These are phyloP conservation scores for Taiwanofungus camphoratus DNA, from an alignment of 1,284 basidiomycete species.

Conservation along the genomic window DNA sequence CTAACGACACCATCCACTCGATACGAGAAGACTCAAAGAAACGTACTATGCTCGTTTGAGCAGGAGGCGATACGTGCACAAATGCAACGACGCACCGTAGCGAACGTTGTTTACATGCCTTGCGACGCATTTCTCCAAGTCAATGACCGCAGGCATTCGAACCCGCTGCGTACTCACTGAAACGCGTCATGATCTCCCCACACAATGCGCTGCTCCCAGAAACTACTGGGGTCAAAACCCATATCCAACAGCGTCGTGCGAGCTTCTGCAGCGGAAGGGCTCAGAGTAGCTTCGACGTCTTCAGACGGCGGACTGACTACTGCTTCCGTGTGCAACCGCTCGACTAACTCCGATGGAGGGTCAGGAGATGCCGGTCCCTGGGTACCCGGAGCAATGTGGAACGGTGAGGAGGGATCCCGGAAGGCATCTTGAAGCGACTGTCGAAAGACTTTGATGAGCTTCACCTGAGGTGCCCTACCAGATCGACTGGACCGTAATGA, in stretches of 20 bases:
- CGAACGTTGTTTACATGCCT: conserved; percentile 77
- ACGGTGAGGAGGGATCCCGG: conserved; percentile 60
- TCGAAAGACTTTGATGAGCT: not conserved
- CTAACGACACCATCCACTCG: conserved; percentile 54
- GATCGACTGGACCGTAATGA: not conserved
- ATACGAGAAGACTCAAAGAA: conserved; percentile 72
- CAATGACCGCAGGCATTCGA: not conserved
- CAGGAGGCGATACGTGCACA: not conserved
- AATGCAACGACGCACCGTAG: conserved; percentile 43
- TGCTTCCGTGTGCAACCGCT: conserved; percentile 12
- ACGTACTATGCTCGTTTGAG: conserved; percentile 15
- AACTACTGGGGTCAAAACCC: conserved; percentile 55
- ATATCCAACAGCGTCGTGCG: conserved; percentile 36
- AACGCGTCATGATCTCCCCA: conserved; percentile 78
- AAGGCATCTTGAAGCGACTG: conserved; percentile 52
- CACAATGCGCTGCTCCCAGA: conserved; percentile 66
- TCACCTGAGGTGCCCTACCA: not conserved
- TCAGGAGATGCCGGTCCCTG: conserved; percentile 57
- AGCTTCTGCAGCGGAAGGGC: conserved; percentile 35
- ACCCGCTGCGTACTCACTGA: conserved; percentile 39
- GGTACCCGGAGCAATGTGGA: conserved; percentile 54
- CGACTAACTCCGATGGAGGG: conserved; percentile 16
- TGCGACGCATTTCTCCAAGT: not conserved
- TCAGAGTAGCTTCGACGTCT: conserved; percentile 5
- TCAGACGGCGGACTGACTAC: conserved; percentile 1